Evolutionary conservation across 805 yeast species (phyloP).

Genomic region (Candida chilensis): DNA sequence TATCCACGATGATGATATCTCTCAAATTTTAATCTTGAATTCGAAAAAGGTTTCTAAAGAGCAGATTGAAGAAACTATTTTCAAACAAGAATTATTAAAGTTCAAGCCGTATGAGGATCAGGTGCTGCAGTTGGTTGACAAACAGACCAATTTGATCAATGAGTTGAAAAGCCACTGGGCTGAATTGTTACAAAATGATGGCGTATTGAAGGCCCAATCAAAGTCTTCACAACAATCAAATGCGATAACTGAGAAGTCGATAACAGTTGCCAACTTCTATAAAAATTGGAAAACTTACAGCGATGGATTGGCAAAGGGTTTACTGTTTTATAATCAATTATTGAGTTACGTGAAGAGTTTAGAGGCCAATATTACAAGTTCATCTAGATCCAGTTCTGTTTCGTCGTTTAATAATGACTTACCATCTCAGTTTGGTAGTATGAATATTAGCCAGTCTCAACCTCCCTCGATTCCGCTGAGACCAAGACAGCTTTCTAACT

Average conservation of each 20-base stretch:
- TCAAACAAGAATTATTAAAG: conserved; percentile 67
- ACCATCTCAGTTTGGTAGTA: conserved; percentile 12
- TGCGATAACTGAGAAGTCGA: conserved; percentile 23
- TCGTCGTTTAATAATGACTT: too few species aligned
- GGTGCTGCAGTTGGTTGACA: conserved; percentile 56
- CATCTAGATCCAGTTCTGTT: too few species aligned
- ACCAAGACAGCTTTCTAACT: conserved; percentile 11
- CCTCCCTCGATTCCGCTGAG: conserved; percentile 9
- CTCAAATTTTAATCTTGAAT: conserved; percentile 62
- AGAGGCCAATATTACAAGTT: conserved; percentile 12
- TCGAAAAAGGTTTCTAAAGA: conserved; percentile 43
- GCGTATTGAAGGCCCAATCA: conserved; percentile 31
- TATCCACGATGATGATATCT: conserved; percentile 78
- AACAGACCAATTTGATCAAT: conserved; percentile 44
- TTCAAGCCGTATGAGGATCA: conserved; percentile 62
- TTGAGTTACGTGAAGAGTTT: conserved; percentile 19
- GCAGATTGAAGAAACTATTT: conserved; percentile 45
- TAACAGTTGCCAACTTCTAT: conserved; percentile 37
- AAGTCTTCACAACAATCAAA: conserved; percentile 18
- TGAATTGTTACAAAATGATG: conserved; percentile 24
- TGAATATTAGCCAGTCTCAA: conserved; percentile 14
- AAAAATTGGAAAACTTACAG: conserved; percentile 49
- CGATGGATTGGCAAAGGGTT: conserved; percentile 54
- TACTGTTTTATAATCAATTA: conserved; percentile 50
- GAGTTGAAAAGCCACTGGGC: conserved; percentile 20